Percentiles rank a stretch among this genome's conserved stretches.
Evolutionary conservation across 768 basidiomycete species (phyloP).

Genomic region (Tylopilus sp.): DNA sequence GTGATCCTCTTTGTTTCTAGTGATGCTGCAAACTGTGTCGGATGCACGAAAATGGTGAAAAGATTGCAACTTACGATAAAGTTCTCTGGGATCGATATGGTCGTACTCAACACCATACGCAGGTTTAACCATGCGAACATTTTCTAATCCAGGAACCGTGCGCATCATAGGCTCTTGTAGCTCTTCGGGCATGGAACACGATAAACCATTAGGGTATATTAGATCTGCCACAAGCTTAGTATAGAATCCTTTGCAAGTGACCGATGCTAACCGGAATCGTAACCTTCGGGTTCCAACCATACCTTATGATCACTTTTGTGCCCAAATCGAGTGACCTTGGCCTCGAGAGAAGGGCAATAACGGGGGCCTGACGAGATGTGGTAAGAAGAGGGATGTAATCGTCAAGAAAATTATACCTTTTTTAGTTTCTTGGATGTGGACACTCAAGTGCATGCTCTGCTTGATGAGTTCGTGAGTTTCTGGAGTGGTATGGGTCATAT

Average conservation of each 20-base stretch:
- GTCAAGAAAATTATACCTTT: constrained; percentile 51
- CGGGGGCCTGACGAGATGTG: constrained; percentile 58
- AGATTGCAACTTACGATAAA: constrained; percentile 51
- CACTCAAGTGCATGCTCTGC: constrained; percentile 70
- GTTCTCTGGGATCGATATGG: constrained; percentile 81
- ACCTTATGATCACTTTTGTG: constrained; percentile 68
- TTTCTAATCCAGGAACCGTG: constrained; percentile 81
- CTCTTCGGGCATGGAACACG: constrained; percentile 84
- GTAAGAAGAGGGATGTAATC: neutral
- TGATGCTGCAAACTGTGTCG: constrained; percentile 47
- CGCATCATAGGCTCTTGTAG: constrained; percentile 80
- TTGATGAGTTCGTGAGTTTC: constrained; percentile 72
- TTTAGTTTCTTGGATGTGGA: constrained; percentile 87
- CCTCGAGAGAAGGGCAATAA: constrained; percentile 89
- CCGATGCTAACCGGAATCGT: constrained; percentile 67
- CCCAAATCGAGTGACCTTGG: constrained; percentile 78
- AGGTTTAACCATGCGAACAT: constrained; percentile 77
- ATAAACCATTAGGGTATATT: constrained; percentile 89
- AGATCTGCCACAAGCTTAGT: constrained; percentile 47
- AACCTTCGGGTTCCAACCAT: constrained; percentile 93
- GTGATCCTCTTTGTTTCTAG: constrained; percentile 83
- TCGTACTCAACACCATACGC: constrained; percentile 96
- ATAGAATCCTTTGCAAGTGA: neutral
- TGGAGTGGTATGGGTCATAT: constrained; percentile 67
- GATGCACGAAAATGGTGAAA: neutral